Conservation (phyloP, 164 flowering plant genomes). For the Vitis labrusca region DNA sequence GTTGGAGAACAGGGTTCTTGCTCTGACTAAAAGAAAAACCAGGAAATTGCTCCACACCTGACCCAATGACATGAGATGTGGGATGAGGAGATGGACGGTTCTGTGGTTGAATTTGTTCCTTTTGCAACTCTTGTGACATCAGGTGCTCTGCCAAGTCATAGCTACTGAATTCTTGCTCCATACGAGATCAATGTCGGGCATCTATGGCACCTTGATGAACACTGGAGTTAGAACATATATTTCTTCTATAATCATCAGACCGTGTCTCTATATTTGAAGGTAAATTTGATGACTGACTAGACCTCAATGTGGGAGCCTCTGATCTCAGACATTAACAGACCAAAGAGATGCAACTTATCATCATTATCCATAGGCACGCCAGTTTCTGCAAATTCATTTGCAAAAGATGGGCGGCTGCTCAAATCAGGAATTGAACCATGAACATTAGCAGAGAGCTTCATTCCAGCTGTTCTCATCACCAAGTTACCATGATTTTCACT, state of each 20-base stretch:
- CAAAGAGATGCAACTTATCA: slow-evolving; percentile 70
- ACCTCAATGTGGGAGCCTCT: slow-evolving; percentile 41
- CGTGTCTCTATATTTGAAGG: slow-evolving; percentile 47
- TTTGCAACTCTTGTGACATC: slow-evolving; percentile 48
- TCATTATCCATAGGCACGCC: slow-evolving; percentile 34
- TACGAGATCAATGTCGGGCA: slow-evolving; percentile 32
- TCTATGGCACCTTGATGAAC: slow-evolving; percentile 39
- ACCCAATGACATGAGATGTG: too few relatives aligned
- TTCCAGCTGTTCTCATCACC: too few relatives aligned
- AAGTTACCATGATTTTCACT: too few relatives aligned
- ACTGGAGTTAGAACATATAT: slow-evolving; percentile 30
- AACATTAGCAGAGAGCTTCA: slow-evolving; percentile 23
- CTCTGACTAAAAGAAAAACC: slow-evolving; percentile 2
- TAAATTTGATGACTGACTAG: slow-evolving; percentile 36
- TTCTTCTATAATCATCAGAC: slow-evolving; percentile 49
- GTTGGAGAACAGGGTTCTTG: slow-evolving; percentile 1
- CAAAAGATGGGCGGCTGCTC: slow-evolving; percentile 24
- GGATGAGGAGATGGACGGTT: too few relatives aligned
- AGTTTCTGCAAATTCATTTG: slow-evolving; percentile 32
- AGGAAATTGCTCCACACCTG: slow-evolving; percentile 6
- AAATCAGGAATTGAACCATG: slow-evolving; percentile 27
- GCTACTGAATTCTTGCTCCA: slow-evolving; percentile 44
- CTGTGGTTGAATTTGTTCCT: slow-evolving; percentile 47
- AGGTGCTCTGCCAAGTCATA: slow-evolving; percentile 57
- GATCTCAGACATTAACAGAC: slow-evolving; percentile 79